phyloP scores from a whole-genome alignment of 345 rosid genomes.

The Aquilaria yunnanensis region DNA sequence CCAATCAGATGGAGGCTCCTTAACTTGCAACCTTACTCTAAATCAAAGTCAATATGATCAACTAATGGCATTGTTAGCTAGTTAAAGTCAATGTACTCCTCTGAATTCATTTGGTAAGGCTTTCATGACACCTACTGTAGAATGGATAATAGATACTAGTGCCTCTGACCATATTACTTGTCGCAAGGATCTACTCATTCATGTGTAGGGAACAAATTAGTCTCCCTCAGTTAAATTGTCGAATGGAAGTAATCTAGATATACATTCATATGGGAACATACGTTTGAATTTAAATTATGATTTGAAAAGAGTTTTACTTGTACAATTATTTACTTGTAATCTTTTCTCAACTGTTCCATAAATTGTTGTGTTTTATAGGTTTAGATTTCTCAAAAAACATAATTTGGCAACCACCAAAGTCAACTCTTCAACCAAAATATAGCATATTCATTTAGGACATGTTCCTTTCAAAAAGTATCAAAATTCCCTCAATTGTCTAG shows the following conservation, averaged over 20 bases:
- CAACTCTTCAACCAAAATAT: neutral
- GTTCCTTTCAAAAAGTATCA: neutral
- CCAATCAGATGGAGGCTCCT: neutral
- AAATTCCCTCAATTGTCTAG: no score
- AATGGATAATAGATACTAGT: no score
- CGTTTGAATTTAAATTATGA: neutral
- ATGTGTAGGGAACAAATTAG: no score
- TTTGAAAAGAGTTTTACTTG: neutral
- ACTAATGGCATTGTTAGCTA: no score
- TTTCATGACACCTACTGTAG: no score
- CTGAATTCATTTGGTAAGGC: no score
- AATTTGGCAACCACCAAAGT: neutral
- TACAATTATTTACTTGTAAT: neutral
- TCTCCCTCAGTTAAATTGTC: neutral
- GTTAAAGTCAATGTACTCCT: no score
- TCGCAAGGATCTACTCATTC: no score
- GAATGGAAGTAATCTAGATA: neutral
- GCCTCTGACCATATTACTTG: no score
- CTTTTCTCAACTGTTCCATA: neutral
- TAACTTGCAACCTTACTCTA: neutral
- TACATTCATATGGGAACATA: neutral
- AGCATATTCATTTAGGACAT: neutral
- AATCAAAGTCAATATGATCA: no score
- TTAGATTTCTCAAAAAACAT: neutral
- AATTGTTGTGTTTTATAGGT: neutral